phyloP scores from a whole-genome alignment of 2,329 filamentous ascomycete species.

The Orbilia javanica region DNA sequence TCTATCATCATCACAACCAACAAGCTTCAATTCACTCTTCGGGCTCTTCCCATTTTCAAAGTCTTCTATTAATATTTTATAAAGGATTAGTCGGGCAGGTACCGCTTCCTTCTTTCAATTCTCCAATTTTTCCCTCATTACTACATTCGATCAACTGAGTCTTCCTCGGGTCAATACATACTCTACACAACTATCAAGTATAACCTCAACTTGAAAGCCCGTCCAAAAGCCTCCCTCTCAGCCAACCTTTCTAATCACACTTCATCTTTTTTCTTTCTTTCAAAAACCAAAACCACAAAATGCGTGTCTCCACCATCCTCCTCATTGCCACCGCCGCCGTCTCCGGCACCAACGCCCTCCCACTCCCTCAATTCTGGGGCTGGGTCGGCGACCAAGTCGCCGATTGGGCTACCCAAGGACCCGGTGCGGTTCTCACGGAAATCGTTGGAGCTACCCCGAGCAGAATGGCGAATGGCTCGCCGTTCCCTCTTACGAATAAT shows the following conservation, averaged over 20 bases:
- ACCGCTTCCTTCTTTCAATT: slow-evolving; percentile 8
- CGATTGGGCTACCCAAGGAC: not conserved
- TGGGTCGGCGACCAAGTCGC: slow-evolving; percentile 1
- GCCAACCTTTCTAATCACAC: not conserved
- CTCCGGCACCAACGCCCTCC: not conserved
- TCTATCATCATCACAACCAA: not conserved
- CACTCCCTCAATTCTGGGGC: not conserved
- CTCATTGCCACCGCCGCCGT: not conserved
- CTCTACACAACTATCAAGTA: too few relatives aligned
- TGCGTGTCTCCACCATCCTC: slow-evolving; percentile 10
- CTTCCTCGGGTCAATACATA: too few relatives aligned
- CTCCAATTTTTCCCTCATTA: not conserved
- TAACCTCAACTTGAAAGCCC: not conserved
- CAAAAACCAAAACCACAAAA: not conserved
- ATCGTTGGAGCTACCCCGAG: not conserved
- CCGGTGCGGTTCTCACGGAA: not conserved
- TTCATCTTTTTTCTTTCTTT: too few relatives aligned
- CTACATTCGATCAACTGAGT: not conserved
- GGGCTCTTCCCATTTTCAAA: not conserved
- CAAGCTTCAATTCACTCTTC: not conserved
- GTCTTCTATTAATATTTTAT: not conserved
- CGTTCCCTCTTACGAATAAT: slow-evolving; percentile 5
- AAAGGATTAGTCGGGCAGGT: not conserved
- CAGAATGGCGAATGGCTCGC: not conserved
- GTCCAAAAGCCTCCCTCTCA: not conserved